A percentile compares a stretch with the other conserved stretches of the same genome.
Evolutionary conservation across 768 basidiomycete species (phyloP).

Genomic region (Dendrothele bispora): DNA sequence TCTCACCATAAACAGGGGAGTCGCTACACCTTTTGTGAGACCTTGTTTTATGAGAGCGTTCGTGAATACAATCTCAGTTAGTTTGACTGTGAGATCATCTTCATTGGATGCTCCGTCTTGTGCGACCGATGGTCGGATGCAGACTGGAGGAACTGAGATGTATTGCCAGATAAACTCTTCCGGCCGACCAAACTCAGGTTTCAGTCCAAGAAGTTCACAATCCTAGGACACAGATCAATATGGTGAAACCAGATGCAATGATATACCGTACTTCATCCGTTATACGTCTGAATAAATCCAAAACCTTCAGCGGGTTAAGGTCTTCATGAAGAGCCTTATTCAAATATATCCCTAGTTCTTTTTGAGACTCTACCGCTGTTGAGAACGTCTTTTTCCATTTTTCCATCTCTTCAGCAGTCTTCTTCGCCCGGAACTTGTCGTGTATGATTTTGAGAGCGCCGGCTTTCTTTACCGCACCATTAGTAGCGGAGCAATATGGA

Average conservation of each 20-base stretch:
- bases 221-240: constrained; percentile 51
- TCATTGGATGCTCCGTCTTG: constrained; percentile 99
- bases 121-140: constrained; percentile 94
- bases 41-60: constrained; percentile 92
- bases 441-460: constrained; percentile 96
- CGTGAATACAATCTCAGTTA: constrained; percentile 94
- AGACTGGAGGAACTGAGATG: constrained; percentile 95
- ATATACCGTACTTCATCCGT: constrained; percentile 72
- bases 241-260: neutral
- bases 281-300: constrained; percentile 90
- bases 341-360: constrained; percentile 81
- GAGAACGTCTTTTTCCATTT: constrained; percentile 83
- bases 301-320: constrained; percentile 88
- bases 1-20: constrained; percentile 82
- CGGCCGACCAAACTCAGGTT: constrained; percentile 86
- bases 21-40: constrained; percentile 83
- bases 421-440: constrained; percentile 95
- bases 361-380: constrained; percentile 81
- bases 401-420: constrained; percentile 85
- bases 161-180: constrained; percentile 99
- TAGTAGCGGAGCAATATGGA: constrained; percentile 89
- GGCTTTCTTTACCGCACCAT: constrained; percentile 95
- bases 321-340: constrained; percentile 91
- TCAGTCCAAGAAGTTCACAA: constrained; percentile 89
- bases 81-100: constrained; percentile 96